Evolutionary conservation across 108 stramenopile genomes (phyloP), one percentile per base, ranked within the genome.

Genomic region (Discostella stelligeroides): DNA sequence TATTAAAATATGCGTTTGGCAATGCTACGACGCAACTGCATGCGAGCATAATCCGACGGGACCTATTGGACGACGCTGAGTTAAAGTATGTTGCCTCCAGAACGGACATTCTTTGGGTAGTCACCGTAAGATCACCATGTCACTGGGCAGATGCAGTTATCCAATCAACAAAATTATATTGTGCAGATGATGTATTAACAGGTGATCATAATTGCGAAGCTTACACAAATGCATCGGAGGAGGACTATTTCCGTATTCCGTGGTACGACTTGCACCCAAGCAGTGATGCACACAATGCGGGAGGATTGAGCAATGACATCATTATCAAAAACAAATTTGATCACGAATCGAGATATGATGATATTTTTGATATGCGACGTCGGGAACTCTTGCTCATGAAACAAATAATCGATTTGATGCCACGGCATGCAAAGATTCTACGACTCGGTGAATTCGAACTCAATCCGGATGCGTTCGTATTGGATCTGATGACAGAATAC

Each of bases 61-160:
- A 67, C 12, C 24, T 42, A 24, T 28, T 80, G 39, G 42, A 70
- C 20, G 17, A 55, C 17, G 25, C 37, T 21, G 79, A 80, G 25
- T 24, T 80, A 20, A 40, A 70, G 7, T 14, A 43, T 1, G 55
- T 80, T 49, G 37, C 68, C 15, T n/a, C 15, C 12, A 58, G 56
- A n/a, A 65, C 51, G 29, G 71, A 77, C 57, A 55, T 68, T 11
- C 37, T 81, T 11, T 81, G 80, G 80, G 42, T 81, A 15, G 62
- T 81, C 39, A 70, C 24, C 0, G 70, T 72, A 24, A 59, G 76
- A 47, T 68, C 75, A 12, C 80, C 80, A 23, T 81, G 80, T 46
- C 70, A 77, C 8, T 81, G 80, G 80, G 70, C 80, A 23, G 80
- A 81, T 49, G 63, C 54, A n/a, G 49, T 77, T 56, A 67, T 78